These are phyloP conservation scores for Acer saccharum DNA, from an alignment of 345 rosid genomes.

Conservation along the genomic window DNA sequence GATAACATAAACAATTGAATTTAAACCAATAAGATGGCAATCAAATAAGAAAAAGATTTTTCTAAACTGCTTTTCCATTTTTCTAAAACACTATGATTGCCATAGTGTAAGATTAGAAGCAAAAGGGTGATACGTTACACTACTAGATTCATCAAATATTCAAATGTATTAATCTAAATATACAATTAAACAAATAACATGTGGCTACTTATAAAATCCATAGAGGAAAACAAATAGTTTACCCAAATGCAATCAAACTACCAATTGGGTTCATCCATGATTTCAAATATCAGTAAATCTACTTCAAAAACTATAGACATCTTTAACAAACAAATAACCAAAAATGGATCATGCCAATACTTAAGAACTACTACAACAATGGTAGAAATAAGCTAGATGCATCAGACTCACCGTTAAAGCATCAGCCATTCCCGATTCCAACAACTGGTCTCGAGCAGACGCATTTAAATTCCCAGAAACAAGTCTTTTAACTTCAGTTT, in stretches of 20 bases:
- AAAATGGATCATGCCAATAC: neutral
- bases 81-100: neutral
- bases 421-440: slow-evolving; percentile 84
- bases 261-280: neutral
- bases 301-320: neutral
- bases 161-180: neutral
- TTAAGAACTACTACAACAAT: neutral
- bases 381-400: neutral
- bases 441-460: slow-evolving; percentile 68
- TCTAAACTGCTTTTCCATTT: neutral
- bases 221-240: neutral
- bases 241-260: neutral
- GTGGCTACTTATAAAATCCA: neutral
- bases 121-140: neutral
- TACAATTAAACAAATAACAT: neutral
- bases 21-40: slow-evolving; percentile 7
- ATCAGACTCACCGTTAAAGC: slow-evolving; percentile 49
- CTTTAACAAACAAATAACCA: neutral
- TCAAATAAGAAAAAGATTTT: neutral
- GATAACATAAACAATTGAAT: neutral
- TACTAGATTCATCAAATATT: neutral
- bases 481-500: slow-evolving; percentile 69
- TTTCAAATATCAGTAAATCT: neutral
- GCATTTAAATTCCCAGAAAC: slow-evolving; percentile 50
- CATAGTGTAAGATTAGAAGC: neutral